Evolutionary conservation across 768 basidiomycete genomes (phyloP), one percentile per base, ranked within the genome.

Genomic region (Mycena pura): DNA sequence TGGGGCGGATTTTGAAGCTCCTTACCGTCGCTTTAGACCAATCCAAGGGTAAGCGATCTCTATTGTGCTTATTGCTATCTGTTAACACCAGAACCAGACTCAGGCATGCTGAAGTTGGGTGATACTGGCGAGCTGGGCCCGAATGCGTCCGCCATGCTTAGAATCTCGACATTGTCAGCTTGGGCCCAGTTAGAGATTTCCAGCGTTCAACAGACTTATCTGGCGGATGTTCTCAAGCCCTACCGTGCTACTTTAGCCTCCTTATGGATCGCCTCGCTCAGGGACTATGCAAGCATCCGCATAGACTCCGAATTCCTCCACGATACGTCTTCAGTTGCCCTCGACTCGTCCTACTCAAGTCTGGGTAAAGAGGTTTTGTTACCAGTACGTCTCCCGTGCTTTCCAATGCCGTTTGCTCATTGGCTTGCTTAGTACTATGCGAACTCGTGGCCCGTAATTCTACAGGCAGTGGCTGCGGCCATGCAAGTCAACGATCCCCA

Each of bases 101-200:
- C 91, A 6, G 91, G 91, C 3, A 92, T 89, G 81, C 74, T 94
- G 5, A 89, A 92, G 7, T 82, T 97, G 19, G 96, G 96, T 2
- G 93, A 94, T 62, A 86, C 92, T 0, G 87, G 86, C 17, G 89
- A 96, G 69, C 80, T 96, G 11, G 93, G 94, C 60, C 92, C 96
- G 5, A 99, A 98, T 68, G 96, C 96, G 3, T 92, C 95, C 0
- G 90, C 95, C 36, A 96, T 97, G 93, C 77, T 99, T 47, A 86
- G 94, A 52, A 91, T 98, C 24, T 95, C 96, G 1, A 92, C 93
- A 1, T 78, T 98, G 34, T 92, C 95, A 1, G 96, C 96, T 1
- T 99, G 96, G 96, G 96, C 96, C 7, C 90, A 96, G 71, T 80
- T 99, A 15, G 86, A 94, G 69, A 84, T 94, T 4, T 88, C 96